Base-by-base conservation (phyloP, 148 eudicot genomes). In the Bassia scoparia region DNA sequence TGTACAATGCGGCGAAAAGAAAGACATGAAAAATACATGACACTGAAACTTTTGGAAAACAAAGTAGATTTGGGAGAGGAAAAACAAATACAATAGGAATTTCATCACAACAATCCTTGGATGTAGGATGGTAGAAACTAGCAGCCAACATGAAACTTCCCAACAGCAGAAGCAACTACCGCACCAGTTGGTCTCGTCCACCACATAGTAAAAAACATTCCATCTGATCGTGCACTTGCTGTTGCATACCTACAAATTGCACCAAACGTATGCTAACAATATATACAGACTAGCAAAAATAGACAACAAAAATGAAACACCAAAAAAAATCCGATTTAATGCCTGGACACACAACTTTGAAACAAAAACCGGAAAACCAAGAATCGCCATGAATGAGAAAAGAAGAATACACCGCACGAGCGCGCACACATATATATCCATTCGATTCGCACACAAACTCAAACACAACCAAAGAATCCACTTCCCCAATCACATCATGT, bases 121-220 rank as follows among this genome's bases (percentile, higher is more conserved):
- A 41, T 1, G 12, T 41, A 41, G 9, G 46, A 41, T 41, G 46
- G 46, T 41, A 41, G 46, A n/a, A n/a, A n/a, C n/a, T n/a, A n/a
- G n/a, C n/a, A n/a, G n/a, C n/a, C 52, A 48, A 6, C 10, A 52
- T 30, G 49, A 3, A 72, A 67, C 67, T 58, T 62, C 62, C 43
- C 62, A 77, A 43, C 52, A 61, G 67, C 67, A 70, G 70, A 23
- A 56, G 59, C 20, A 77, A 58, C 93, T 90, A 95, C 98, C 86
- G 81, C 75, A 80, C 97, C 97, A 34, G 89, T 80, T 49, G 86
- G 77, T 95, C 97, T 83, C 97, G 88, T 85, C 98, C 98, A 60
- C 98, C 98, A 77, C 98, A 95, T 58, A 95, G 92, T 89, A n/a
- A 95, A 79, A 85, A 95, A 86, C 98, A 95, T 95, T 63, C 98